A percentile compares a stretch with the other conserved stretches of the same genome.
phyloP scores from a whole-genome alignment of 2,329 filamentous ascomycete species.

The Leptographium flavum region DNA sequence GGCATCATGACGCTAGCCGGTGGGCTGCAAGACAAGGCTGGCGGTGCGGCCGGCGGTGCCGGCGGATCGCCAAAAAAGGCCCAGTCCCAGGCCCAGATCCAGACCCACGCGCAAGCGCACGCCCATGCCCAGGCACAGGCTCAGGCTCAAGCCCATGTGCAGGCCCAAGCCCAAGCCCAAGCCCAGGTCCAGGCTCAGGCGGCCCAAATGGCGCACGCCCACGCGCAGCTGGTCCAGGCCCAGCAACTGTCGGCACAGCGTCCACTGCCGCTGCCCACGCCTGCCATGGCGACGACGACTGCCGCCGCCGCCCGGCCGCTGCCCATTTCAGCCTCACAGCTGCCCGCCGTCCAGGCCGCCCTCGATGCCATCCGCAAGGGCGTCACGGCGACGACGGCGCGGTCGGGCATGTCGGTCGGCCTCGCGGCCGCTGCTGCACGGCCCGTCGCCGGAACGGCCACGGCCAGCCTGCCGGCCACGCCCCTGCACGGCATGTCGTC shows the following conservation, averaged over 20 bases:
- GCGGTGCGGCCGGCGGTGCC: not conserved
- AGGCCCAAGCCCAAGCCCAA: not conserved
- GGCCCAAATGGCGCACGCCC: too few relatives aligned
- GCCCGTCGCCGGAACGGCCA: too few relatives aligned
- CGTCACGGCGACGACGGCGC: too few relatives aligned
- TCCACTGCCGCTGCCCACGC: too few relatives aligned
- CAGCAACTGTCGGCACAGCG: too few relatives aligned
- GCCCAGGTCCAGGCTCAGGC: too few relatives aligned
- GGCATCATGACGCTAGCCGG: constrained; percentile 43
- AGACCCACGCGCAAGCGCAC: not conserved
- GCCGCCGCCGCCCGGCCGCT: not conserved
- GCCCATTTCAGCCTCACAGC: not conserved
- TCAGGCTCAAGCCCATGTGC: not conserved
- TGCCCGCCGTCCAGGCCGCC: not conserved
- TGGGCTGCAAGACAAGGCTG: constrained; percentile 29
- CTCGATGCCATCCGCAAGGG: not conserved
- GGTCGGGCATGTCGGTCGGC: too few relatives aligned
- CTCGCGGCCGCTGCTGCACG: too few relatives aligned
- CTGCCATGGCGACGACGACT: not conserved
- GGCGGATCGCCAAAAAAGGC: too few relatives aligned
- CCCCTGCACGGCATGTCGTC: not conserved
- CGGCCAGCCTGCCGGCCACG: too few relatives aligned
- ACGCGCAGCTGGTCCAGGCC: too few relatives aligned
- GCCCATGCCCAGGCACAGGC: not conserved
- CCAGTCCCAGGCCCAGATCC: too few relatives aligned